Base-by-base conservation (phyloP, 805 yeast genomes). In the Teunomyces gatunensis region DNA sequence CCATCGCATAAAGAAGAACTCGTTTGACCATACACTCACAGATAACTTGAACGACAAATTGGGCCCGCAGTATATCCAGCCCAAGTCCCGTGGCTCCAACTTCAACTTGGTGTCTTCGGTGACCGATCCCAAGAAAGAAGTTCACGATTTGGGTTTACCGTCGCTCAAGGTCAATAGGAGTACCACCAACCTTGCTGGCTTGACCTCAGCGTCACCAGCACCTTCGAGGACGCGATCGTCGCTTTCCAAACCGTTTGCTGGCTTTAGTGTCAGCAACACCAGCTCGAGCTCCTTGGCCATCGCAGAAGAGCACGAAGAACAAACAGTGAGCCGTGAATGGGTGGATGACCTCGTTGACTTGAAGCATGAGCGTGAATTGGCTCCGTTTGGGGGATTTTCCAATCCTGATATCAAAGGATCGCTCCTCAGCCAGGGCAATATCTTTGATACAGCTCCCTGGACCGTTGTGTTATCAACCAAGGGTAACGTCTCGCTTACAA, bases 401-500 rank as follows among this genome's bases (percentile, higher is more conserved):
- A 78, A 75, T 47, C 84, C 85, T 20, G 80, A 79, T 45, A 69
- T 81, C 41, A 74, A 77, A 44, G 49, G 45, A 12, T 67, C 68
- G 15, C 64, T 82, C 17, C 51, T 63, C 10, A 60, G 67, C 44
- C 69, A 71, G 33, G 59, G 67, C n/a, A 75, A 74, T 47, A 64
- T 80, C 12, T 81, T 80, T 60, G 79, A 75, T 41, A 68, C 70
- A 10, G 82, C 89, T 5, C 86, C 88, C 3, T 89, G 96, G 95
- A 71, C 74, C 35, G 80, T 91, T 23, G 84, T 81, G 2, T 78
- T 78, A n/a, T 79, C 83, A 36, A 74, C 68, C 6, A 83, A 83
- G 54, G 96, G 97, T 6, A 94, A 94, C 60, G 96, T 91, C 28
- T 94, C 96, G 6, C 75, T 94, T 57, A 80, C 81, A 51, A 92